These are phyloP conservation scores for Xylaria acuta DNA, from an alignment of 495 filamentous ascomycete genomes.

Conservation along the genomic window DNA sequence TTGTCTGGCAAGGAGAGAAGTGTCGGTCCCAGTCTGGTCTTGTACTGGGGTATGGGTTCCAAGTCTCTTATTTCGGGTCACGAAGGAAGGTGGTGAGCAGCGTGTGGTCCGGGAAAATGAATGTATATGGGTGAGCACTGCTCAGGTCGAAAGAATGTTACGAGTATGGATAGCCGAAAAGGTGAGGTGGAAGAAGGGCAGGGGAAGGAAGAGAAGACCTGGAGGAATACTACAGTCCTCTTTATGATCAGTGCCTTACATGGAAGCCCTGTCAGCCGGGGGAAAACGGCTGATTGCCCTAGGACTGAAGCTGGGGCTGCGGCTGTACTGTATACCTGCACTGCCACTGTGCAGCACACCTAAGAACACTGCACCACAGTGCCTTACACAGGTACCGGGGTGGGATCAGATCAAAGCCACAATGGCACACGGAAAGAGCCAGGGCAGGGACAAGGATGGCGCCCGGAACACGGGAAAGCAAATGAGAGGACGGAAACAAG, in stretches of 20 bases:
- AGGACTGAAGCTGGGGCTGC: constrained; percentile 11
- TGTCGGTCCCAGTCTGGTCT: background rate
- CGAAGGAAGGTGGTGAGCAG: constrained; percentile 40
- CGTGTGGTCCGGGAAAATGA: constrained; percentile 38
- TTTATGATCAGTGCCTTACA: constrained; percentile 17
- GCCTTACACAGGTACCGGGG: background rate
- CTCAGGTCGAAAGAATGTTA: constrained; percentile 47
- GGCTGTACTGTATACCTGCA: constrained; percentile 5
- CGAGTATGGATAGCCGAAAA: constrained; percentile 34
- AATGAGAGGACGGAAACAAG: constrained; percentile 13
- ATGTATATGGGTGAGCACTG: constrained; percentile 49
- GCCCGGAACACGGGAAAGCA: constrained; percentile 19
- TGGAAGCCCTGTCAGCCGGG: constrained; percentile 10
- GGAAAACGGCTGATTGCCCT: constrained; percentile 14
- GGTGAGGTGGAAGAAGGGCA: constrained; percentile 32
- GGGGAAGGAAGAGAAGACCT: constrained; percentile 16
- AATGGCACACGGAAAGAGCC: background rate
- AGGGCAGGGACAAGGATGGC: background rate
- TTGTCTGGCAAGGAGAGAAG: constrained; percentile 10
- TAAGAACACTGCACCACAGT: background rate
- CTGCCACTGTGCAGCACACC: background rate
- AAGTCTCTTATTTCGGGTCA: constrained; percentile 24
- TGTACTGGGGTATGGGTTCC: background rate
- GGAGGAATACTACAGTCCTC: background rate
- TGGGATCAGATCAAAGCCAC: background rate